Conservation (phyloP, 2,329 filamentous ascomycete genomes). For the Malbranchea zuffiana region DNA sequence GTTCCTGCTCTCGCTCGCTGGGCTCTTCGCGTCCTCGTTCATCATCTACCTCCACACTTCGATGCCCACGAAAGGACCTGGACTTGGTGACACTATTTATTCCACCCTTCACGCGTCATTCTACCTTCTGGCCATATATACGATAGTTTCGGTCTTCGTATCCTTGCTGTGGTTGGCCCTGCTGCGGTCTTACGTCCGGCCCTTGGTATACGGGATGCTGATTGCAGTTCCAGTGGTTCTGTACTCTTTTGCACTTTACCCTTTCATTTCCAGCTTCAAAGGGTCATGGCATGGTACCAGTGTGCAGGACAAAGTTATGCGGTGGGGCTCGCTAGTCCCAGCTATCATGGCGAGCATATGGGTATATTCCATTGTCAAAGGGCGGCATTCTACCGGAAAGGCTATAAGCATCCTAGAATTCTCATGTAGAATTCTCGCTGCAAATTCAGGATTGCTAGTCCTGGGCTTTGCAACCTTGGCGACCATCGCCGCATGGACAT, state of each 20-base stretch:
- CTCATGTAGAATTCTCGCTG: slow-evolving; percentile 71
- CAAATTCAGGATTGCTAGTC: slow-evolving; percentile 69
- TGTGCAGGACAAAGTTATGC: slow-evolving; percentile 80
- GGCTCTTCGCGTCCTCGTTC: slow-evolving; percentile 77
- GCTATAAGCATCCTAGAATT: slow-evolving; percentile 88
- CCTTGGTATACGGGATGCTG: slow-evolving; percentile 69
- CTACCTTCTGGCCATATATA: slow-evolving; percentile 81
- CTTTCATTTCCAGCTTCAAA: slow-evolving; percentile 80
- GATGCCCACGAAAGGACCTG: slow-evolving; percentile 51
- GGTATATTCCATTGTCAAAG: slow-evolving; percentile 72
- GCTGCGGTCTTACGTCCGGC: slow-evolving; percentile 74
- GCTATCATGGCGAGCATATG: slow-evolving; percentile 62
- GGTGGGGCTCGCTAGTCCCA: slow-evolving; percentile 72
- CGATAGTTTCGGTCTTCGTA: slow-evolving; percentile 76
- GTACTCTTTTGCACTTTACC: slow-evolving; percentile 81
- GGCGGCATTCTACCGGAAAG: slow-evolving; percentile 67
- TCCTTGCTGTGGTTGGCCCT: slow-evolving; percentile 84
- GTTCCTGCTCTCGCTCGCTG: slow-evolving; percentile 73
- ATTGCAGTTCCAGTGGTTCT: slow-evolving; percentile 77
- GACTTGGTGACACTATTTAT: slow-evolving; percentile 85
- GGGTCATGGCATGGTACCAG: slow-evolving; percentile 62
- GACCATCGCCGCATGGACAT: slow-evolving; percentile 77
- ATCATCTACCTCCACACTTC: slow-evolving; percentile 84
- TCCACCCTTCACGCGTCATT: slow-evolving; percentile 77
- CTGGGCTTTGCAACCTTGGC: slow-evolving; percentile 71